Conservation (phyloP, 331 rosid species). For the Spiraea crenata region DNA sequence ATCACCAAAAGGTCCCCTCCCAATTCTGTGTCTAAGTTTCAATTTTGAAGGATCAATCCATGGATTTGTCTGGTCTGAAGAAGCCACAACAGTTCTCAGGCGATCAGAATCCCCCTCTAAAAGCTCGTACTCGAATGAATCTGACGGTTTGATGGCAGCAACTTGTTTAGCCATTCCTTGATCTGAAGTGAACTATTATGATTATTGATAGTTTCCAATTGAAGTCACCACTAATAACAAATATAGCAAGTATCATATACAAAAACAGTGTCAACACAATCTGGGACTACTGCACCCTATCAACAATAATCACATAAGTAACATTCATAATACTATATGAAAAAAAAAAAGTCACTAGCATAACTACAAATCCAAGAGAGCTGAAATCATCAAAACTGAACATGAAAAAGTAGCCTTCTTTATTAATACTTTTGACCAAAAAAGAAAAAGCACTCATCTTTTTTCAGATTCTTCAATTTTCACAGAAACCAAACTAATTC, state of each 20-base stretch:
- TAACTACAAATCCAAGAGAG: not conserved
- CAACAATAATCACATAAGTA: not conserved
- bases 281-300: not conserved
- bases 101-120: conserved; percentile 57
- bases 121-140: conserved; percentile 66
- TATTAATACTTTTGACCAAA: not conserved
- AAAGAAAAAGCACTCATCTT: not conserved
- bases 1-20: conserved; percentile 87
- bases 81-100: conserved; percentile 44
- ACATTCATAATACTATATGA: not conserved
- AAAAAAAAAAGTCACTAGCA: not conserved
- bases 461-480: conserved; percentile 5
- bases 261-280: not conserved
- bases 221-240: not conserved
- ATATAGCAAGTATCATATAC: not conserved
- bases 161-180: conserved; percentile 64
- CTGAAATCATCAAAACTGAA: not conserved
- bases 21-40: conserved; percentile 87
- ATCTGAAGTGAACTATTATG: conserved; percentile 26
- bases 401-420: not conserved
- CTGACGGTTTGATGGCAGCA: conserved; percentile 34
- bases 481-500: not conserved
- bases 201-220: not conserved
- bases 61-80: conserved; percentile 39
- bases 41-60: conserved; percentile 79